Evolutionary conservation across 1,284 basidiomycete genomes (phyloP).

Genomic region (Malassezia caprae): DNA sequence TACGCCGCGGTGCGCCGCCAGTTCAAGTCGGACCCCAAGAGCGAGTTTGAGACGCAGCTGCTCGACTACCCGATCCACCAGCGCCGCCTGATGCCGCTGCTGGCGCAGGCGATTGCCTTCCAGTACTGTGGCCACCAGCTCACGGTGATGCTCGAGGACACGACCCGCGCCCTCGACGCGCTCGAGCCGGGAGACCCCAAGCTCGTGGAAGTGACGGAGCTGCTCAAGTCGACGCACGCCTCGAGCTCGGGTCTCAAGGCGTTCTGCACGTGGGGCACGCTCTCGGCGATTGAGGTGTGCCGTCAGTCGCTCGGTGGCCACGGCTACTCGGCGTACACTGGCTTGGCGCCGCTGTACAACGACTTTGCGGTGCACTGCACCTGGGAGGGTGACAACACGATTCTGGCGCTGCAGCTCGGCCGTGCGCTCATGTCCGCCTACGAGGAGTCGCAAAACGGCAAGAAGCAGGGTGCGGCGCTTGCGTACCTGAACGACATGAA

Average conservation of each 20-base stretch:
- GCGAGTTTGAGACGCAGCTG: constrained; percentile 52
- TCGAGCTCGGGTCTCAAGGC: constrained; percentile 57
- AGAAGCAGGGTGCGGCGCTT: constrained; percentile 49
- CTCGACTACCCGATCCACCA: constrained; percentile 58
- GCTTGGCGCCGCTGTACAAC: constrained; percentile 53
- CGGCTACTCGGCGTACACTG: constrained; percentile 56
- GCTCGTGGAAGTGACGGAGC: constrained; percentile 48
- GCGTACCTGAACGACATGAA: constrained; percentile 52
- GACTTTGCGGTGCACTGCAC: constrained; percentile 52
- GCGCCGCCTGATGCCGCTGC: constrained; percentile 54
- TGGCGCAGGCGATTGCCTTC: constrained; percentile 55
- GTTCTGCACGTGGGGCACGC: constrained; percentile 56
- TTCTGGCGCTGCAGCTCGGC: constrained; percentile 54
- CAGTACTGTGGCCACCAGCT: constrained; percentile 53
- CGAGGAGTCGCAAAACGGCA: constrained; percentile 52
- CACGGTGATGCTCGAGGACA: constrained; percentile 48
- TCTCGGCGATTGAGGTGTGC: constrained; percentile 56
- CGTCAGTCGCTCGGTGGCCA: constrained; percentile 56
- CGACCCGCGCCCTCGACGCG: constrained; percentile 53
- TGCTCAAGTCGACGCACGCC: constrained; percentile 56
- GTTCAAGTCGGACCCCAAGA: constrained; percentile 50
- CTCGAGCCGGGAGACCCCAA: constrained; percentile 51
- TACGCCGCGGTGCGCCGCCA: constrained; percentile 56
- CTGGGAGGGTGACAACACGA: constrained; percentile 56
- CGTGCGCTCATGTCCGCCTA: constrained; percentile 53